phyloP scores from a whole-genome alignment of 1,284 basidiomycete species.

The Agroathelia rolfsii region DNA sequence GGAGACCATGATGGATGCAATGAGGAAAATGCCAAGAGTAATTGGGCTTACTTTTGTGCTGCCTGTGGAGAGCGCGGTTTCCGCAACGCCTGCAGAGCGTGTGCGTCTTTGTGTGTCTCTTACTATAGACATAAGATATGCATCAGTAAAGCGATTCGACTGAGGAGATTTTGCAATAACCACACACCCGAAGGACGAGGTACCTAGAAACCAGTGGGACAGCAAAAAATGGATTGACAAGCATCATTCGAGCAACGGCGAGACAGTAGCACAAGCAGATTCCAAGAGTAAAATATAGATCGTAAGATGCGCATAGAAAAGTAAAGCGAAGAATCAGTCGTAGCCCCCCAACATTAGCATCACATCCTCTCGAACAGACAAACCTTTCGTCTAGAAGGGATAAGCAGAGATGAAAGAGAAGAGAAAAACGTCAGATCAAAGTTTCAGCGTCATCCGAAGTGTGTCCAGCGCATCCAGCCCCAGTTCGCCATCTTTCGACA shows the following conservation, averaged over 20 bases:
- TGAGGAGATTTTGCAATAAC: constrained; percentile 8
- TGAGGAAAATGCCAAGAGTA: not conserved
- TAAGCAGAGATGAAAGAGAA: too few relatives aligned
- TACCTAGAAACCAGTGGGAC: constrained; percentile 47
- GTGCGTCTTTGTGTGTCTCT: constrained; percentile 97
- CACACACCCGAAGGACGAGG: constrained; percentile 82
- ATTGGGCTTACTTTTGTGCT: constrained; percentile 80
- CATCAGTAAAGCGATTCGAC: constrained; percentile 7
- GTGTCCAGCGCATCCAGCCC: too few relatives aligned
- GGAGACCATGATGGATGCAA: constrained; percentile 1
- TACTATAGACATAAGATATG: constrained; percentile 42
- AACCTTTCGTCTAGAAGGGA: too few relatives aligned
- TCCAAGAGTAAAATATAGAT: too few relatives aligned
- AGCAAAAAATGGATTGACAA: constrained; percentile 7
- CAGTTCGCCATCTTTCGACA: too few relatives aligned
- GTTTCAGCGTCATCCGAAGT: too few relatives aligned
- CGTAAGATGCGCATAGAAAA: too few relatives aligned
- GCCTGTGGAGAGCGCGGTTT: constrained; percentile 88
- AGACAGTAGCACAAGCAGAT: constrained; percentile 2
- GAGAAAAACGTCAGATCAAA: too few relatives aligned
- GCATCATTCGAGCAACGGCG: constrained; percentile 12
- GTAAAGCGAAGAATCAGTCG: too few relatives aligned
- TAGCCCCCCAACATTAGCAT: too few relatives aligned
- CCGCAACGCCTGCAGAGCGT: constrained; percentile 95
- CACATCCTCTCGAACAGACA: too few relatives aligned